Conservation (phyloP, 2,329 filamentous ascomycete genomes). For the Penicillium hesseltinei region DNA sequence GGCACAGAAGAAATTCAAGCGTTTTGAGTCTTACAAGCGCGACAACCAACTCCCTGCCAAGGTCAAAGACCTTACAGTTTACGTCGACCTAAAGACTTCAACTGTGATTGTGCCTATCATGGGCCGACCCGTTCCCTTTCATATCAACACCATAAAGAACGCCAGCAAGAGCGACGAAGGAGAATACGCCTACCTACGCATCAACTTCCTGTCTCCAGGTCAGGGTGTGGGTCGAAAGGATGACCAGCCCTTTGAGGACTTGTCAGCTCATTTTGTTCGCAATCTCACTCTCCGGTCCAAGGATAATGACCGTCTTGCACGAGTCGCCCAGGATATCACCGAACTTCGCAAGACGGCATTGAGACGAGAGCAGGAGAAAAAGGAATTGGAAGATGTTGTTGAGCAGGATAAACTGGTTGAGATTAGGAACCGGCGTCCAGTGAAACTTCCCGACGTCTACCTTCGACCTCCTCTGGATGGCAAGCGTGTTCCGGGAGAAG, state of each 20-base stretch:
- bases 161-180: slow-evolving; percentile 96
- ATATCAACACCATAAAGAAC: slow-evolving; percentile 98
- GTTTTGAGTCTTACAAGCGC: slow-evolving; percentile 97
- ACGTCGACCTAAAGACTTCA: slow-evolving; percentile 85
- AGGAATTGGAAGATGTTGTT: slow-evolving; percentile 98
- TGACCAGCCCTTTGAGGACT: slow-evolving; percentile 96
- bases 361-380: slow-evolving; percentile 96
- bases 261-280: slow-evolving; percentile 89
- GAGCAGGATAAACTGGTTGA: slow-evolving; percentile 97
- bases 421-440: slow-evolving; percentile 87
- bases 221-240: slow-evolving; percentile 97
- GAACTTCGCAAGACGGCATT: slow-evolving; percentile 92
- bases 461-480: slow-evolving; percentile 93
- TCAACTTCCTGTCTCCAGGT: slow-evolving; percentile 96
- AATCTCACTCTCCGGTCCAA: slow-evolving; percentile 93
- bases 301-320: slow-evolving; percentile 81
- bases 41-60: slow-evolving; percentile 87
- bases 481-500: slow-evolving; percentile 91
- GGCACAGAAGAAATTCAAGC: slow-evolving; percentile 98
- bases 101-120: slow-evolving; percentile 95
- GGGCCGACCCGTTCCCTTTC: slow-evolving; percentile 95
- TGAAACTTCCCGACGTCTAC: slow-evolving; percentile 89
- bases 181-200: slow-evolving; percentile 87
- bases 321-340: slow-evolving; percentile 88
- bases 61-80: slow-evolving; percentile 80